Base-by-base conservation (phyloP, 805 yeast species). In the Starmerella asiatica region DNA sequence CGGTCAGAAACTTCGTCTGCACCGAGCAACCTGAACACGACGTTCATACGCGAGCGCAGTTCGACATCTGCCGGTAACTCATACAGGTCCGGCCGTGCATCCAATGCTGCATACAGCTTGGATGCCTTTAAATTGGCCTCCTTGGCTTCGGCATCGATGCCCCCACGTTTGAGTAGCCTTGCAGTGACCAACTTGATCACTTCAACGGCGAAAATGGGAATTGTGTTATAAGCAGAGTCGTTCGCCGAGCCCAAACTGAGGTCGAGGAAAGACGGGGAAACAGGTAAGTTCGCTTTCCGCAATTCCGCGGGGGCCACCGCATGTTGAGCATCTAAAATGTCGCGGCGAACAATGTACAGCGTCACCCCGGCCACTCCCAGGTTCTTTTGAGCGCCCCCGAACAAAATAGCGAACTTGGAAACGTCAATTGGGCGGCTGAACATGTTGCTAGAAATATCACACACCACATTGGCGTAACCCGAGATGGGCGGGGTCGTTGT, bases 331-430 rank as follows among this genome's bases (percentile, higher is more conserved):
- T 75, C 79, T 21, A 91, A 62, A 40, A 91, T 68, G 1, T 76
- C 56, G 59, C 85, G 88, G 62, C 82, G 84, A 61, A 86, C 77
- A 53, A 91, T 88, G 60, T 85, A 88, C 46, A 91, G 69, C 14
- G 96, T 79, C 48, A 91, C 73, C 29, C 99, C 98, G 8, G 99
- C 96, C 56, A 91, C 66, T 40, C 99, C 98, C 56, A 91, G 84
- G 60, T 91, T 91, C 63, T 91, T 91, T 64, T 91, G 99, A 21
- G 97, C 99, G 47, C 99, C 99, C 16, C 95, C 98, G 73, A 86
- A 76, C 46, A 91, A 77, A 21, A 85, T 65, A 37, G 95, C 97
- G 56, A 73, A 88, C 60, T 82, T 77, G 40, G 81, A 65, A 31
- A 91, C 79, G 53, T 88, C 95, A 36, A 91, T 60, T 48, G 71